Evolutionary conservation across 2,329 filamentous ascomycete genomes (phyloP).

Genomic region (Chaetoscypha palmicola): DNA sequence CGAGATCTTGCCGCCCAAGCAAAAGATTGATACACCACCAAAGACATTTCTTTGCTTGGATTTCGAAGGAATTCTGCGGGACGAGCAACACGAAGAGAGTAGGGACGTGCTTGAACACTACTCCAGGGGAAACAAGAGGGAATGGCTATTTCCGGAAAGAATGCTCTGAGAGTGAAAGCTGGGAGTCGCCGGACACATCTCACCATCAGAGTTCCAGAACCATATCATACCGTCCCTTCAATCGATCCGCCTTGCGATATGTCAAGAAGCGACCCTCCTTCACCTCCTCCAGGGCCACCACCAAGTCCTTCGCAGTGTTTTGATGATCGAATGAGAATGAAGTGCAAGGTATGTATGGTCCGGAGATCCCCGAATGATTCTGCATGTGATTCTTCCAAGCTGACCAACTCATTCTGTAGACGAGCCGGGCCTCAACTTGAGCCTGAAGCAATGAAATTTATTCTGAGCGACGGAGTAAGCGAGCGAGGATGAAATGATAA

Average conservation of each 20-base stretch:
- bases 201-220: slow-evolving; percentile 26
- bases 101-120: too few relatives aligned
- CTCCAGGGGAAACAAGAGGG: slow-evolving; percentile 1
- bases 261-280: slow-evolving; percentile 8
- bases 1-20: slow-evolving; percentile 2
- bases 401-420: too few relatives aligned
- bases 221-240: neutral
- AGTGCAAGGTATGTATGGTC: neutral
- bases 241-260: slow-evolving; percentile 5
- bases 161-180: slow-evolving; percentile 11
- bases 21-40: too few relatives aligned
- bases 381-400: slow-evolving; percentile 1
- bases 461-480: too few relatives aligned
- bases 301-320: slow-evolving; percentile 5
- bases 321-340: neutral
- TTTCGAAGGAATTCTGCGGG: neutral
- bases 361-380: neutral
- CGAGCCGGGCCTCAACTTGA: too few relatives aligned
- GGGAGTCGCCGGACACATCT: slow-evolving; percentile 23
- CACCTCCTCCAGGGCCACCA: slow-evolving; percentile 9
- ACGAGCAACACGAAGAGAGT: too few relatives aligned
- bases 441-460: too few relatives aligned
- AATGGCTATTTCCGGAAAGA: slow-evolving; percentile 1
- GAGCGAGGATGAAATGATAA: too few relatives aligned
- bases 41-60: neutral